phyloP scores from a whole-genome alignment of 2,329 filamentous ascomycete species.

The Ophiostoma triangulosporum region DNA sequence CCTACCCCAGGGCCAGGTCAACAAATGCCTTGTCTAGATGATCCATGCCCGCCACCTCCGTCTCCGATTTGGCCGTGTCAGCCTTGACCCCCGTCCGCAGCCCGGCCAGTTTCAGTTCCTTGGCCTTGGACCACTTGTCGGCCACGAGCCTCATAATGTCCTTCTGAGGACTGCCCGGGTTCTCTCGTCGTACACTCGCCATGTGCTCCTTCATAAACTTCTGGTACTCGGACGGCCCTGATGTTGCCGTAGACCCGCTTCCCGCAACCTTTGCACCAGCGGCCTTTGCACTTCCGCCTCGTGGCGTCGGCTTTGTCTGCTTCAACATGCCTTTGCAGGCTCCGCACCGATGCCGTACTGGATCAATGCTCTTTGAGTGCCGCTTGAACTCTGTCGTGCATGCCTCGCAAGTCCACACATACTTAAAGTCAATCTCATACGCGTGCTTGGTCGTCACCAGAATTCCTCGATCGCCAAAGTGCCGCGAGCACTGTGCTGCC shows the following conservation, averaged over 20 bases:
- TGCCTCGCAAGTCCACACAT: slow-evolving; percentile 62
- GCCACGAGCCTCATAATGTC: slow-evolving; percentile 57
- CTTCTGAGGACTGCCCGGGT: slow-evolving; percentile 46
- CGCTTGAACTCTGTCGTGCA: slow-evolving; percentile 66
- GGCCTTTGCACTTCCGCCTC: slow-evolving; percentile 21
- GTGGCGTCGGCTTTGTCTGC: slow-evolving; percentile 69
- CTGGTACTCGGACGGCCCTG: slow-evolving; percentile 30
- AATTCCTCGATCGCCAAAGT: slow-evolving; percentile 50
- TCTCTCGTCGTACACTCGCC: slow-evolving; percentile 40
- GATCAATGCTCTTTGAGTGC: slow-evolving; percentile 76
- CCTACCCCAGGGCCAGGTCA: slow-evolving; percentile 10
- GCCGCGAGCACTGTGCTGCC: slow-evolving; percentile 27
- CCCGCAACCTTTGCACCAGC: background rate
- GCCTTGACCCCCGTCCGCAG: slow-evolving; percentile 9
- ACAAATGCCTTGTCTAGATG: slow-evolving; percentile 11
- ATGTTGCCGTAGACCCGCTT: slow-evolving; percentile 1
- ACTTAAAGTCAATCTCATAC: slow-evolving; percentile 88
- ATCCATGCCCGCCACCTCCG: background rate
- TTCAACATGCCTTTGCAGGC: slow-evolving; percentile 55
- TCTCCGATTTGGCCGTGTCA: background rate
- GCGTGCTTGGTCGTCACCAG: slow-evolving; percentile 79
- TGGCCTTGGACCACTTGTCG: slow-evolving; percentile 43
- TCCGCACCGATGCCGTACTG: slow-evolving; percentile 58
- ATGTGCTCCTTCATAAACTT: slow-evolving; percentile 54
- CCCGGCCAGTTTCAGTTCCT: slow-evolving; percentile 7